Conservation (phyloP, 108 stramenopile genomes). For the Fragilariopsis cylindrus region DNA sequence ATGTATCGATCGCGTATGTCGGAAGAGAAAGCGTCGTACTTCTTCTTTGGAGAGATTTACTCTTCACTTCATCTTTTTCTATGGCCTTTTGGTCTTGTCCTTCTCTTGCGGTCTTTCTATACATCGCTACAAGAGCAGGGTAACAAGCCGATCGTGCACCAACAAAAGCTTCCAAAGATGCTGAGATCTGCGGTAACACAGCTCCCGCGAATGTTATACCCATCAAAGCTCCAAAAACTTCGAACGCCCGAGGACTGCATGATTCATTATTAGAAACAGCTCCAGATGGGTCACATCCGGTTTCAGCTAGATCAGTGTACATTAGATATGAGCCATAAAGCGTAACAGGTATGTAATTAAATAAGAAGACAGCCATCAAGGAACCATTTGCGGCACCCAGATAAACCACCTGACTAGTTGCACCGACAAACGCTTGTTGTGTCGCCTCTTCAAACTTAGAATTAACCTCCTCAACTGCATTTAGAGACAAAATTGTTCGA, state of each 20-base stretch:
- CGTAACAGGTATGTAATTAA: slow-evolving; percentile 33
- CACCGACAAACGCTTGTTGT: slow-evolving; percentile 36
- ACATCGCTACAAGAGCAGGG: slow-evolving; percentile 51
- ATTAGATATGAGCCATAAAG: slow-evolving; percentile 51
- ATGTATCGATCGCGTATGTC: slow-evolving; percentile 62
- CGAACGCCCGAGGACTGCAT: slow-evolving; percentile 38
- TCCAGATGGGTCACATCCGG: slow-evolving; percentile 64
- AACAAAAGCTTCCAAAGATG: slow-evolving; percentile 37
- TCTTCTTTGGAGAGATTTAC: slow-evolving; percentile 20
- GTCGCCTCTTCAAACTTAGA: slow-evolving; percentile 45
- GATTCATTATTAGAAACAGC: slow-evolving; percentile 29
- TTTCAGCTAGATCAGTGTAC: slow-evolving; percentile 35
- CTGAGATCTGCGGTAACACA: slow-evolving; percentile 51
- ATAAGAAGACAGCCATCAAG: slow-evolving; percentile 34
- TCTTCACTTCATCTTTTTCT: slow-evolving; percentile 11
- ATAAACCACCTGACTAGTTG: slow-evolving; percentile 24
- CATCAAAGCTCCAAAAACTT: slow-evolving; percentile 55
- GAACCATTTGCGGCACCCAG: slow-evolving; percentile 58
- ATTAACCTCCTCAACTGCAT: slow-evolving; percentile 46
- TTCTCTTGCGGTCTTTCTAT: slow-evolving; percentile 20
- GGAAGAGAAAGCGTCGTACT: slow-evolving; percentile 25
- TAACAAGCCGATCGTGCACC: slow-evolving; percentile 48
- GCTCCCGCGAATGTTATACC: slow-evolving; percentile 47
- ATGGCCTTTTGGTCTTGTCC: neutral
- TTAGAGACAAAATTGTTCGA: slow-evolving; percentile 58